Conservation (phyloP, 345 rosid genomes). For the Citrus sinensis region DVS_A1.0 CM039162.1:31328501-31329000, state of each 20-base stretch:
- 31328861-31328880: too few species aligned
- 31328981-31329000: slow-evolving; percentile 30
- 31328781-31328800: neutral
- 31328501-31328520: slow-evolving; percentile 45
- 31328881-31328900: too few species aligned
- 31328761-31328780: too few species aligned
- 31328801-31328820: too few species aligned
- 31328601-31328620: neutral
- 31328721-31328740: neutral
- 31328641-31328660: slow-evolving; percentile 19
- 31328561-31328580: slow-evolving; percentile 27
- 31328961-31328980: slow-evolving; percentile 36
- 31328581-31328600: slow-evolving; percentile 8
- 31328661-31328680: slow-evolving; percentile 22
- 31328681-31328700: slow-evolving; percentile 38
- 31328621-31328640: slow-evolving; percentile 42
- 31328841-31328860: too few species aligned
- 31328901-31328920: neutral
- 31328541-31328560: slow-evolving; percentile 35
- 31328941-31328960: neutral
- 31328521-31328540: slow-evolving; percentile 40
- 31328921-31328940: too few species aligned
- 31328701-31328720: slow-evolving; percentile 50
- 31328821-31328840: too few species aligned
- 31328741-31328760: too few species aligned